Base-by-base conservation (phyloP, 495 filamentous ascomycete species). In the Neurospora discreta region DNA sequence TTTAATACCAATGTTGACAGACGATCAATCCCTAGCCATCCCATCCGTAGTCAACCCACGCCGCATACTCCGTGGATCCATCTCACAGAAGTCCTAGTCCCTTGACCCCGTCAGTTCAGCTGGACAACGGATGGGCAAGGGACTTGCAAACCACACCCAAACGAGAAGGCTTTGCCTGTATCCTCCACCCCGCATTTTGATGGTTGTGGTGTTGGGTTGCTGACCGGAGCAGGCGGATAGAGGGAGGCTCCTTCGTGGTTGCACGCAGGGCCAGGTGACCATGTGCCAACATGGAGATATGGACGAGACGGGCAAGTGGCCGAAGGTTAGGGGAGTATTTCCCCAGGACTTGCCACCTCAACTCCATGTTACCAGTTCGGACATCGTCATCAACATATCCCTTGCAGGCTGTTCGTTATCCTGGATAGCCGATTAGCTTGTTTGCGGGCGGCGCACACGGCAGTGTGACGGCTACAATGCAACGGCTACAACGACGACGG, bases 301-400 rank as follows among this genome's bases (percentile, higher is more conserved):
- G 70, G 73, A 76, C 74, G 69, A 39, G 75, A 69, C 52, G 42
- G 77, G 77, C 70, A 77, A 73, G 74, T 26, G 71, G 69, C 76
- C 73, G 73, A 71, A 60, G 69, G 69, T 69, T 69, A 40, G 68
- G 68, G 68, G 68, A 38, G 68, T 15, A 40, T 38, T 38, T 69
- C 69, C 52, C 52, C 52, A 60, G 52, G 30, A 16, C 30, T 60
- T 60, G 7, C 46, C 46, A 60, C 23, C 46, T 23, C 7, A 60
- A 60, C 46, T 60, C 23, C 23, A 60, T 11, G 20, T 60, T 60
- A 60, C 46, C 46, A 26, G 44, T 23, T 26, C 46, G 46, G 46
- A 20, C 46, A 58, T 20, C 44, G 5, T 52, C 13, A 52, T 52
- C 23, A 9, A 20, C 44, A 52, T 23, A n/a, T 0, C 23, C 10